Conservation (phyloP, 75 land plant genomes). For the Adiantum capillusveneris region DNA sequence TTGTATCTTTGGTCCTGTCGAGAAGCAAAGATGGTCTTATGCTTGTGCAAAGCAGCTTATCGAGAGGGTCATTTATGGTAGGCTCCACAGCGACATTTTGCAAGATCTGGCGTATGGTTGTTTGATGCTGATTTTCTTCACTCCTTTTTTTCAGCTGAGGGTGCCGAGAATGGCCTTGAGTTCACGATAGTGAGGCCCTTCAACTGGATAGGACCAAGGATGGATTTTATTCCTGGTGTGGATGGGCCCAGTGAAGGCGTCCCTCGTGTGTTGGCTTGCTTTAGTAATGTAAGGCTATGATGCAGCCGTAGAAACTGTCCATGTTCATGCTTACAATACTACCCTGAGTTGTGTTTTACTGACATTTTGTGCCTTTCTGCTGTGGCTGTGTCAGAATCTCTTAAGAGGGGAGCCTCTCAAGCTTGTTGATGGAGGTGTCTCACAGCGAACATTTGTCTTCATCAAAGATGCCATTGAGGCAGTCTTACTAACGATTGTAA, state of each 20-base stretch:
- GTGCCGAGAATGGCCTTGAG: slow-evolving; percentile 90
- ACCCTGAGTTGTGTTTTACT: too few relatives aligned
- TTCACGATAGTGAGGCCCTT: slow-evolving; percentile 98
- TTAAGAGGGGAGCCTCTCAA: slow-evolving; percentile 81
- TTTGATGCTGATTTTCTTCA: too few relatives aligned
- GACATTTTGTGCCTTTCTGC: too few relatives aligned
- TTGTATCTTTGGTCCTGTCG: slow-evolving; percentile 91
- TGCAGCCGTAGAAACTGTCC: too few relatives aligned
- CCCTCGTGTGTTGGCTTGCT: slow-evolving; percentile 93
- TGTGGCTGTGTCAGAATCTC: slow-evolving; percentile 44
- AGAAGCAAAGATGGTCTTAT: slow-evolving; percentile 96
- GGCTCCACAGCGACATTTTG: slow-evolving; percentile 1
- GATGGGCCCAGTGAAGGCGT: slow-evolving; percentile 99
- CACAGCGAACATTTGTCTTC: slow-evolving; percentile 89
- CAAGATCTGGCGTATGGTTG: background rate
- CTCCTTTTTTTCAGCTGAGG: slow-evolving; percentile 74
- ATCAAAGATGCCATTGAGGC: slow-evolving; percentile 98
- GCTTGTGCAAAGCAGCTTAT: slow-evolving; percentile 98
- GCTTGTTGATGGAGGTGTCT: slow-evolving; percentile 92
- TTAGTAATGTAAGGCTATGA: slow-evolving; percentile 69
- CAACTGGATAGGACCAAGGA: slow-evolving; percentile 98
- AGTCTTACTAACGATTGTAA: slow-evolving; percentile 82
- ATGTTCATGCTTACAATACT: too few relatives aligned
- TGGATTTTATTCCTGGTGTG: slow-evolving; percentile 98
- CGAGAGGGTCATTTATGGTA: slow-evolving; percentile 91